Conservation (phyloP, 73 alveolate genomes). For the Halteria grandinella region DNA sequence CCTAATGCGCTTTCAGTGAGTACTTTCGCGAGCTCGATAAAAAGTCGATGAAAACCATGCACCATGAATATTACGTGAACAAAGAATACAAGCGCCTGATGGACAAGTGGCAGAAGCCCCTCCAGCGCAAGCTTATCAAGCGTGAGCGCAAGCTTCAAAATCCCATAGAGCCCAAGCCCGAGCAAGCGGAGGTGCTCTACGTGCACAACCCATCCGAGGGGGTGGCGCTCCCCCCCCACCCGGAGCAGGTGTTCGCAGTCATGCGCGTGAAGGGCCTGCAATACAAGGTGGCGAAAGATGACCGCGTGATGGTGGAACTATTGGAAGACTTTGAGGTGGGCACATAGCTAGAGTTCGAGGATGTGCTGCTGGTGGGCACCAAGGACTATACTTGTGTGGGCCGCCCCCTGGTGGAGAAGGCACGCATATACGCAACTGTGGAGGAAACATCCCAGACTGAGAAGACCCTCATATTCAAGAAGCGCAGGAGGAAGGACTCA, state of each 20-base stretch:
- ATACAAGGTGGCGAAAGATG: conserved; percentile 77
- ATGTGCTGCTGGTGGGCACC: conserved; percentile 80
- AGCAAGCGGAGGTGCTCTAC: not conserved
- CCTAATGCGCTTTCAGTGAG: conserved; percentile 3
- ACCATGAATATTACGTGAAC: not conserved
- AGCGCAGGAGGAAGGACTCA: conserved; percentile 84
- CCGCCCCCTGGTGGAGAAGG: conserved; percentile 79
- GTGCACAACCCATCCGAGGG: conserved; percentile 28
- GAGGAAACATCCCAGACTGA: conserved; percentile 79
- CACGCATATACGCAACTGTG: conserved; percentile 75
- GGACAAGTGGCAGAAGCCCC: conserved; percentile 70
- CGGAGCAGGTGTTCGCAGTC: conserved; percentile 73
- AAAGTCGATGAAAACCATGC: not conserved
- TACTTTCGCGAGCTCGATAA: conserved; percentile 32
- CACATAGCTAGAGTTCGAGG: conserved; percentile 66
- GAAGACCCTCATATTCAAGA: conserved; percentile 77
- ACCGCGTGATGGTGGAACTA: conserved; percentile 54
- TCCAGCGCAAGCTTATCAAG: conserved; percentile 45
- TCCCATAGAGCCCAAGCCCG: conserved; percentile 37
- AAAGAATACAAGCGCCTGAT: not conserved
- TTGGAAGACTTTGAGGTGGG: conserved; percentile 70
- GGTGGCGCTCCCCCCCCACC: conserved; percentile 53
- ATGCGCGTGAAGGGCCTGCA: conserved; percentile 63
- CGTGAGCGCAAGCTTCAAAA: conserved; percentile 36
- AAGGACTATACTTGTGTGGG: conserved; percentile 82